Evolutionary conservation across 2,329 filamentous ascomycete genomes (phyloP).

Genomic region (Fusarium sp.): DNA sequence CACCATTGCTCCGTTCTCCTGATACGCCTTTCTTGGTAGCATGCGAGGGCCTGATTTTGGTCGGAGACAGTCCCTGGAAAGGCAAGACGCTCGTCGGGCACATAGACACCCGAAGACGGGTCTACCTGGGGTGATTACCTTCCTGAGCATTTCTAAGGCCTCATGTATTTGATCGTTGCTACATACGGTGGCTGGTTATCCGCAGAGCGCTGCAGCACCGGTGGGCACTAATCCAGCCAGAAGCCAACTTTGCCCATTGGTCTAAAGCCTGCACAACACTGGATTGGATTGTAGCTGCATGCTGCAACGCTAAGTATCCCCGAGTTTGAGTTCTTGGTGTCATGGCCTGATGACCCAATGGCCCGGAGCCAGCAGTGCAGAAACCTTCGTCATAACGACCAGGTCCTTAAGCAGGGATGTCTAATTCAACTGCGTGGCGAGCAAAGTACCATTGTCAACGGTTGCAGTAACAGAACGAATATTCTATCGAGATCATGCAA

Average conservation of each 20-base stretch:
- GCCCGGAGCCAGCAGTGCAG: conserved; percentile 14
- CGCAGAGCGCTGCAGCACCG: neutral
- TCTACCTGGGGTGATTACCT: neutral
- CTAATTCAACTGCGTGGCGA: neutral
- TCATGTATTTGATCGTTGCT: neutral
- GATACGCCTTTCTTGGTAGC: conserved; percentile 9
- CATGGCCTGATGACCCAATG: conserved; percentile 29
- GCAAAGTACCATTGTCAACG: neutral
- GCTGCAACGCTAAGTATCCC: conserved; percentile 39
- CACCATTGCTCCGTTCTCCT: conserved; percentile 10
- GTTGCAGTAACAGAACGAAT: neutral
- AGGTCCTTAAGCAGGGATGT: conserved; percentile 8
- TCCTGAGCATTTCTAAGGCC: neutral
- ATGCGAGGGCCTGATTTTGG: neutral
- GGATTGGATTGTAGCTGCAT: conserved; percentile 25
- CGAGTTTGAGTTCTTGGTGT: conserved; percentile 25
- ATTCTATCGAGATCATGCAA: neutral
- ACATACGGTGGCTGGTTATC: neutral
- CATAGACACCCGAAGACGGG: neutral
- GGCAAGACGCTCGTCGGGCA: conserved; percentile 21
- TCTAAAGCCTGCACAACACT: neutral
- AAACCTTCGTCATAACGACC: conserved; percentile 26
- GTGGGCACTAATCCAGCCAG: neutral
- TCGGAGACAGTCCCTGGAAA: conserved; percentile 27
- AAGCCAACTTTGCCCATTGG: conserved; percentile 10